phyloP scores from a whole-genome alignment of 352 stramenopile genomes.

The Phytophthora sp. region DNA sequence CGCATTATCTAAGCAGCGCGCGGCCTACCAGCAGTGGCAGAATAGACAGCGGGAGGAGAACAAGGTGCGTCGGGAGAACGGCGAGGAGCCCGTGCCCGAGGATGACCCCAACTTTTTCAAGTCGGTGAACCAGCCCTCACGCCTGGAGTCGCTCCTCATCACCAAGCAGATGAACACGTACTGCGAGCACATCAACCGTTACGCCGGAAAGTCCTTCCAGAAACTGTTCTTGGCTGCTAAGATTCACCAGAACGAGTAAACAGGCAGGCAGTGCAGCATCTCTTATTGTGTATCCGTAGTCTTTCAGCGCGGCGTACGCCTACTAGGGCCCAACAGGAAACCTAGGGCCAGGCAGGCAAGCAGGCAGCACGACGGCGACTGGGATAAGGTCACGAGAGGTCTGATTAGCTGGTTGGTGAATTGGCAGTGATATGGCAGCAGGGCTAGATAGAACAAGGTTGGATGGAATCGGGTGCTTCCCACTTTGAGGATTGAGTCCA shows the following conservation, averaged over 20 bases:
- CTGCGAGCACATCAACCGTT: slow-evolving; percentile 93
- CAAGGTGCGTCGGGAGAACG: slow-evolving; percentile 81
- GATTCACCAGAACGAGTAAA: slow-evolving; percentile 86
- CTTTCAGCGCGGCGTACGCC: slow-evolving; percentile 11
- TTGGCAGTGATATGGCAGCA: slow-evolving; percentile 22
- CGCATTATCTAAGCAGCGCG: slow-evolving; percentile 85
- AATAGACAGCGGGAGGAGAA: slow-evolving; percentile 90
- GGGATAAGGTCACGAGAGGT: slow-evolving; percentile 19
- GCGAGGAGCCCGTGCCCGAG: slow-evolving; percentile 77
- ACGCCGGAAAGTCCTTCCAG: slow-evolving; percentile 90
- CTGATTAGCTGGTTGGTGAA: slow-evolving; percentile 21
- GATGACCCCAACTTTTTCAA: slow-evolving; percentile 90
- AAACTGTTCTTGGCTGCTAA: slow-evolving; percentile 92
- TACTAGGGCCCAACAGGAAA: slow-evolving; percentile 11
- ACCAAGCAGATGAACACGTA: slow-evolving; percentile 94
- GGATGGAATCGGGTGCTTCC: slow-evolving; percentile 39
- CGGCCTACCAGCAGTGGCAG: slow-evolving; percentile 87
- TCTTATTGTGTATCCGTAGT: slow-evolving; percentile 23
- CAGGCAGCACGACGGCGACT: slow-evolving; percentile 19
- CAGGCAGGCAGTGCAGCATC: slow-evolving; percentile 7
- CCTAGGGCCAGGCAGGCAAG: slow-evolving; percentile 7
- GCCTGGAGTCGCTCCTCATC: slow-evolving; percentile 89
- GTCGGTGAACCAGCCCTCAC: slow-evolving; percentile 86
- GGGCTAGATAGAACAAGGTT: slow-evolving; percentile 41
- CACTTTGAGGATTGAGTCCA: slow-evolving; percentile 32